These are phyloP conservation scores for Naganishia albida DNA, from an alignment of 1,284 basidiomycete genomes.

Conservation along the genomic window DNA sequence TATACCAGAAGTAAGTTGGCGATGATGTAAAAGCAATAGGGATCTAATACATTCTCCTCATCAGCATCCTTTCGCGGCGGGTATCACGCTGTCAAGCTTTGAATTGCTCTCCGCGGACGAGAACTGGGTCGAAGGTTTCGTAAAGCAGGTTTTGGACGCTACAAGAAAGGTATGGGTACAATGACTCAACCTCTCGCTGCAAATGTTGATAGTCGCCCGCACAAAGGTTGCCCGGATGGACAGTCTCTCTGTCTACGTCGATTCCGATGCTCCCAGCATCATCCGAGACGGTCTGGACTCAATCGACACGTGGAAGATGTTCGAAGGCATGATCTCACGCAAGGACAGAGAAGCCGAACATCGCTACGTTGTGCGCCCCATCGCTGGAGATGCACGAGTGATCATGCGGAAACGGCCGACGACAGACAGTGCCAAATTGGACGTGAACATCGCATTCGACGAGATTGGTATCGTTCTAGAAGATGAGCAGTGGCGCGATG, in stretches of 20 bases:
- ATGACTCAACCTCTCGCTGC: neutral
- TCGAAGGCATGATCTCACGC: conserved; percentile 76
- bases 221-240: conserved; percentile 76
- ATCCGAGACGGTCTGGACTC: conserved; percentile 61
- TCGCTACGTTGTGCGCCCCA: conserved; percentile 94
- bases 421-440: conserved; percentile 76
- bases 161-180: conserved; percentile 79
- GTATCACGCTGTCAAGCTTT: conserved; percentile 88
- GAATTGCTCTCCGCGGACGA: conserved; percentile 91
- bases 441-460: conserved; percentile 86
- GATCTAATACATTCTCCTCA: conserved; percentile 4
- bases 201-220: conserved; percentile 2
- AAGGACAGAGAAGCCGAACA: conserved; percentile 64
- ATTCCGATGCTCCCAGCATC: conserved; percentile 85
- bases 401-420: conserved; percentile 79
- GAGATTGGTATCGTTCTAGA: conserved; percentile 93
- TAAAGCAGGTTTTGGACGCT: conserved; percentile 82
- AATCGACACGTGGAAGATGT: conserved; percentile 71
- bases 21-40: neutral
- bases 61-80: conserved; percentile 91
- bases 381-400: conserved; percentile 89
- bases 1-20: conserved; percentile 72
- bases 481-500: conserved; percentile 92
- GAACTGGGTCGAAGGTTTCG: conserved; percentile 91
- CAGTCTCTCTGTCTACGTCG: conserved; percentile 91